Base-by-base conservation (phyloP, 2,329 filamentous ascomycete genomes). In the Talaromyces sp. region DNA sequence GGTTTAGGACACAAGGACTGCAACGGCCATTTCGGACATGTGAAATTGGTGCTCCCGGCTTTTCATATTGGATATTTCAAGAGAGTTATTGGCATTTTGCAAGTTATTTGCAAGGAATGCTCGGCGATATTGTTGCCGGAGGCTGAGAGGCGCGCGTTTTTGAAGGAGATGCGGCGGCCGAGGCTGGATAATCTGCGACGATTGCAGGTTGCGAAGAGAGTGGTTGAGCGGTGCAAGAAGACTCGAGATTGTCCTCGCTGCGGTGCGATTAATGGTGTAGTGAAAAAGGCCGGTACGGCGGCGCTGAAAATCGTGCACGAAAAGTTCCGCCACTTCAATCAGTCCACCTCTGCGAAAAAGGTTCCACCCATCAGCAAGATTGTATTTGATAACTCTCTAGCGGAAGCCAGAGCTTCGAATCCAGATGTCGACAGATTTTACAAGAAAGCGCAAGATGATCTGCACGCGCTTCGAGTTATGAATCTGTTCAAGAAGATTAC, bases 21-120 rank as follows among this genome's bases (percentile, higher is more conserved):
- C 78, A 95, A 92, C 71, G 95, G 95, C 13, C 95, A 99, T 78
- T 99, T 98, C 74, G 95, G 95, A 56, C 90, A 97, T 78, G 90
- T 99, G 72, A 88, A 91, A 72, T 86, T 99, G 14, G 92, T 94
- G 1, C 83, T 99, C 60, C 95, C 95, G 3, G 92, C 90, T 50
- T 98, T 98, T 74, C 95, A 99, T 75, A 93, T 98, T 69, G 95
- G 95, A 43, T 99, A 97, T 75, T 86, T 99, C 72, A 95, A 93
- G 75, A 93, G 96, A 76, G 92, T 95, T 68, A 94, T 96, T 74
- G 89, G 89, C 52, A 93, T 97, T 64, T 84, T 99, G 27, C 93
- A 98, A 76, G 90, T 95, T 73, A 96, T 99, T 69, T 99, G 95
- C 88, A 99, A 97, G 76, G 88, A 93, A 74, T 99, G 95, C 75